Conservation (phyloP, 2,329 filamentous ascomycete genomes). For the Parafenestella ontariensis region DNA sequence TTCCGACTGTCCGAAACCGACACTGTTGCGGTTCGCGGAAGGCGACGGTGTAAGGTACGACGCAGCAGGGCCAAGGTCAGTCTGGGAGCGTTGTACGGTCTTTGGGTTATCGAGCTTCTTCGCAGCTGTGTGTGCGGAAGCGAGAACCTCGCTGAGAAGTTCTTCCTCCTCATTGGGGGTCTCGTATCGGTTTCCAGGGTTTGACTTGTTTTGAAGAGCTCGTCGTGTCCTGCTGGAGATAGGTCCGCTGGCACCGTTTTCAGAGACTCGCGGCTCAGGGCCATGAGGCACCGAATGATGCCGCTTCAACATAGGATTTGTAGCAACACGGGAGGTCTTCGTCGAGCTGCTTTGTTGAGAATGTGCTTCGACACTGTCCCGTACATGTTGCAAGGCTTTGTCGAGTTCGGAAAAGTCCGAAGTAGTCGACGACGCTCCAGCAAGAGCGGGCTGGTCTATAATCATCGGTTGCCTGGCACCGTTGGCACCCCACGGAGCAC, state of each 20-base stretch:
- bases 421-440: slow-evolving; percentile 55
- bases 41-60: slow-evolving; percentile 77
- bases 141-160: slow-evolving; percentile 85
- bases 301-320: slow-evolving; percentile 57
- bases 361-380: slow-evolving; percentile 62
- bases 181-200: slow-evolving; percentile 85
- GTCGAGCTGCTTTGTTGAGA: slow-evolving; percentile 37
- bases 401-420: slow-evolving; percentile 66
- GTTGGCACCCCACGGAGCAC: slow-evolving; percentile 80
- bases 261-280: slow-evolving; percentile 63
- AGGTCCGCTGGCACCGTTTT: slow-evolving; percentile 62
- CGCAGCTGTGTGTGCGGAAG: slow-evolving; percentile 77
- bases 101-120: slow-evolving; percentile 69
- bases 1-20: slow-evolving; percentile 72
- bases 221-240: slow-evolving; percentile 82
- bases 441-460: slow-evolving; percentile 63
- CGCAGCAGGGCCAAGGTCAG: slow-evolving; percentile 65
- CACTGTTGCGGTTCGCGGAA: slow-evolving; percentile 81
- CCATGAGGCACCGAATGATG: slow-evolving; percentile 56
- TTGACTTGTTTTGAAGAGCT: slow-evolving; percentile 71
- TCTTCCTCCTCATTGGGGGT: slow-evolving; percentile 97
- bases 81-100: slow-evolving; percentile 60
- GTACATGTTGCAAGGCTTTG: slow-evolving; percentile 66
- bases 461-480: slow-evolving; percentile 85
- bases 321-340: slow-evolving; percentile 49